Conservation (phyloP, 495 filamentous ascomycete species). For the Podospora tetraspora region DNA sequence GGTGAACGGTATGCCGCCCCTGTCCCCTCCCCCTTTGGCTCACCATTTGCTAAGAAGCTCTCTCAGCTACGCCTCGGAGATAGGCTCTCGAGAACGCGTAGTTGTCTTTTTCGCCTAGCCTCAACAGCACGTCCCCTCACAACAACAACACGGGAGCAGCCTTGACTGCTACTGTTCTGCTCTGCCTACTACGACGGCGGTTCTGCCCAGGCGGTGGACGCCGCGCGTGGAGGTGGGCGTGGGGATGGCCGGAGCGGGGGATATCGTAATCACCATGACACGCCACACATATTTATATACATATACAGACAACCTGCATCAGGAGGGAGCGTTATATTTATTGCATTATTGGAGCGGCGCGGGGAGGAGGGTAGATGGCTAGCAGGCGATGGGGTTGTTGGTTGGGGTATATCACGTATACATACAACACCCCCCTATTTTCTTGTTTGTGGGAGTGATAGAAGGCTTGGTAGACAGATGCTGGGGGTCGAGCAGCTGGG, state of each 20-base stretch:
- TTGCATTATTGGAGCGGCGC: neutral
- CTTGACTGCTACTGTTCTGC: neutral
- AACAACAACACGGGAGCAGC: neutral
- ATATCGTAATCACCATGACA: neutral
- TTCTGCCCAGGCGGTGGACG: neutral
- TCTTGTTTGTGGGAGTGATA: neutral
- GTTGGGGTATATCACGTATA: neutral
- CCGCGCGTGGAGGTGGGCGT: neutral
- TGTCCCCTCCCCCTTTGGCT: neutral
- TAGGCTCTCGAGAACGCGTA: slow-evolving; percentile 34
- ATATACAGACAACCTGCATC: neutral
- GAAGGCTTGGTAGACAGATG: neutral
- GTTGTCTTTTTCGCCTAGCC: slow-evolving; percentile 9
- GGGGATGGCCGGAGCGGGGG: neutral
- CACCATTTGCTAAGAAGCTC: neutral
- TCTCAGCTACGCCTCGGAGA: slow-evolving; percentile 43
- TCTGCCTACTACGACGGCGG: neutral
- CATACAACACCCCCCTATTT: neutral
- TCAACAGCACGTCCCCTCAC: slow-evolving; percentile 4
- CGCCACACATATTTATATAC: neutral
- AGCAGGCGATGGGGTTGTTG: neutral
- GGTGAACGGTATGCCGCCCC: slow-evolving; percentile 48
- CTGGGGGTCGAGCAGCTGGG: neutral
- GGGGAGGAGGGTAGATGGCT: neutral
- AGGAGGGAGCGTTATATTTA: neutral